phyloP scores from a whole-genome alignment of 805 yeast species.

The Wickerhamiella parazyma region DNA sequence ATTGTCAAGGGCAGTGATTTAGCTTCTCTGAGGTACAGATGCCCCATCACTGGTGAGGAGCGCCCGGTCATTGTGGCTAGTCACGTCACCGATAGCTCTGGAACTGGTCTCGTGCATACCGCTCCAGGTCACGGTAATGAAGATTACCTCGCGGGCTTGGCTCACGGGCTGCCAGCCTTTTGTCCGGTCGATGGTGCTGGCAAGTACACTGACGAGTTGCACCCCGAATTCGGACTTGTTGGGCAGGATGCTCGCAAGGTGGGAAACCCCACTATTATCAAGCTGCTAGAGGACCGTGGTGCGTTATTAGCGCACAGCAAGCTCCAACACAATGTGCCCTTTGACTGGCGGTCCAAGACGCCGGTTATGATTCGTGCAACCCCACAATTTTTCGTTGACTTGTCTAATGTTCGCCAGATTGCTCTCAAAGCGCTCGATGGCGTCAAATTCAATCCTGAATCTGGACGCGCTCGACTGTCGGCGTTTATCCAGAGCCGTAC shows the following conservation, averaged over 20 bases:
- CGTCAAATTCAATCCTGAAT: slow-evolving; percentile 61
- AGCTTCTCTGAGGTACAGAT: slow-evolving; percentile 33
- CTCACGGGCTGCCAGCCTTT: slow-evolving; percentile 40
- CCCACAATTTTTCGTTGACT: slow-evolving; percentile 93
- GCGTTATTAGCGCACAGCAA: slow-evolving; percentile 38
- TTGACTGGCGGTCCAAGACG: slow-evolving; percentile 92
- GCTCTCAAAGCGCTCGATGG: slow-evolving; percentile 46
- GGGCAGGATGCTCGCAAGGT: slow-evolving; percentile 51
- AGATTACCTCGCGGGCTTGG: slow-evolving; percentile 62
- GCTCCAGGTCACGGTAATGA: slow-evolving; percentile 98
- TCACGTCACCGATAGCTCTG: slow-evolving; percentile 69
- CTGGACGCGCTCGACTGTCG: slow-evolving; percentile 54
- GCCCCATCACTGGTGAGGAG: slow-evolving; percentile 35
- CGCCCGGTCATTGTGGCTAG: slow-evolving; percentile 63
- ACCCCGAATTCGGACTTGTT: slow-evolving; percentile 34
- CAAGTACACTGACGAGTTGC: slow-evolving; percentile 41
- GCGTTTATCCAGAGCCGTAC: slow-evolving; percentile 65
- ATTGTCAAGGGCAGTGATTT: slow-evolving; percentile 33
- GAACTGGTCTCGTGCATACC: slow-evolving; percentile 92
- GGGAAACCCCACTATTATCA: slow-evolving; percentile 39
- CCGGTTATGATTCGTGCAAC: slow-evolving; percentile 94
- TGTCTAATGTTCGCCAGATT: slow-evolving; percentile 43
- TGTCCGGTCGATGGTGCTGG: slow-evolving; percentile 79
- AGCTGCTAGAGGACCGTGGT: slow-evolving; percentile 29
- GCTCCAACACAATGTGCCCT: slow-evolving; percentile 78